phyloP scores from a whole-genome alignment of 345 rosid genomes.

The Eucalyptus camaldulensis region DNA sequence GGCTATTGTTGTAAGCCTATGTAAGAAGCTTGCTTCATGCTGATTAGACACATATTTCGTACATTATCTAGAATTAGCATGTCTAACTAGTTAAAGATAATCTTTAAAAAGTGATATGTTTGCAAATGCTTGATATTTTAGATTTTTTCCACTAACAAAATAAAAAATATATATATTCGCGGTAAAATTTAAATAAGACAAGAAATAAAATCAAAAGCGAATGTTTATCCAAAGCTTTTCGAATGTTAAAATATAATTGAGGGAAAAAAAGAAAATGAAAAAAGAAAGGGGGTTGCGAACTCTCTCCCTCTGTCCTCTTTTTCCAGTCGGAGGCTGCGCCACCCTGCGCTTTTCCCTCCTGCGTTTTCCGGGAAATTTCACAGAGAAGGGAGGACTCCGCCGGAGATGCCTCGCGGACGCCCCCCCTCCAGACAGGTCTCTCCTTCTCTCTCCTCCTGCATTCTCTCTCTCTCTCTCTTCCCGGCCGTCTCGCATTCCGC shows the following conservation, averaged over 20 bases:
- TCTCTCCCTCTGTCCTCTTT: not conserved
- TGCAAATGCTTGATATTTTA: not conserved
- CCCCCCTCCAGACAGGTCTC: conserved; percentile 2
- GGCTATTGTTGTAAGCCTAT: too few species aligned
- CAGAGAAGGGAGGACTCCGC: not conserved
- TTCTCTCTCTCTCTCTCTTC: not conserved
- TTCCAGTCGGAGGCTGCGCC: not conserved
- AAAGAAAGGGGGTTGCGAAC: not conserved
- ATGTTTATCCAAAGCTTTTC: not conserved
- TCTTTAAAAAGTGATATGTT: not conserved
- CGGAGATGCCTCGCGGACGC: conserved; percentile 7
- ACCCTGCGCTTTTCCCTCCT: not conserved
- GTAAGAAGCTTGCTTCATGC: too few species aligned
- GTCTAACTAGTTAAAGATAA: too few species aligned
- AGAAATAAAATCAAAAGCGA: not conserved
- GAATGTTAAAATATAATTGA: not conserved
- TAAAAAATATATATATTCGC: not conserved
- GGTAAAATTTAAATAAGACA: rapidly evolving
- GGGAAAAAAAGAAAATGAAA: not conserved
- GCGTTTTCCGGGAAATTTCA: not conserved
- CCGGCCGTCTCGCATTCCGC: not conserved
- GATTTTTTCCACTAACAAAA: not conserved
- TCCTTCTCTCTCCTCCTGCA: not conserved
- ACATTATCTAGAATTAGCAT: too few species aligned
- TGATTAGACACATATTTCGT: rapidly evolving